These are phyloP conservation scores for Rhodamnia argentea DNA, from an alignment of 345 rosid genomes.

Conservation along the genomic window DNA sequence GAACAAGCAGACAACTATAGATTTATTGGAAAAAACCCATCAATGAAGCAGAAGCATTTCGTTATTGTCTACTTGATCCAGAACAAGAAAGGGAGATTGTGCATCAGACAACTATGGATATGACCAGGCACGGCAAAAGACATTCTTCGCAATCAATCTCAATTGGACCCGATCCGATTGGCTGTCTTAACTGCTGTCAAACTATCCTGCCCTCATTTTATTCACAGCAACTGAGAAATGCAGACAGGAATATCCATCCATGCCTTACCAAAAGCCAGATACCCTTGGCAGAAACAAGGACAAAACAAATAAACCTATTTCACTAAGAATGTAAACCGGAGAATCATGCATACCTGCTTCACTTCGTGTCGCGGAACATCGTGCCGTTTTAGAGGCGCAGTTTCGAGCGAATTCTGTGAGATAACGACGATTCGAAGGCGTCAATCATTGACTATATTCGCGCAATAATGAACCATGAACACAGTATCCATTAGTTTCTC, in stretches of 20 bases:
- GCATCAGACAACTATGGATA: neutral
- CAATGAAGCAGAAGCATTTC: neutral
- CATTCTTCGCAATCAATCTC: neutral
- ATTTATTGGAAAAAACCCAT: neutral
- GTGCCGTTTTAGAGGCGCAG: slow-evolving; percentile 38
- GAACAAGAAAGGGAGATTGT: neutral
- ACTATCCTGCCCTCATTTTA: neutral
- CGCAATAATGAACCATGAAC: neutral
- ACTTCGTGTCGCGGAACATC: slow-evolving; percentile 78
- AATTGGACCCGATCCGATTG: neutral
- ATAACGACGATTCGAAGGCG: neutral
- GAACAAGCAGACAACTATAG: neutral
- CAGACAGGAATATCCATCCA: neutral
- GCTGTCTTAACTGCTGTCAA: neutral
- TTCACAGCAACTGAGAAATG: neutral
- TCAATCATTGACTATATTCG: neutral
- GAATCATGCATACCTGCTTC: slow-evolving; percentile 31
- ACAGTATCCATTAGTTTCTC: neutral
- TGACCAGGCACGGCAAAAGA: neutral
- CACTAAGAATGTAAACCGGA: neutral
- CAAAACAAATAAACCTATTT: neutral
- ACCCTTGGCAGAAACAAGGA: neutral
- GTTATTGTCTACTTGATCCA: neutral
- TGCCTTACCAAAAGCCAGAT: neutral
- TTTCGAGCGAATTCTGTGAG: slow-evolving; percentile 50